Evolutionary conservation across 1,284 basidiomycete species (phyloP).

Genomic region (Xerocomus nothofagi): DNA sequence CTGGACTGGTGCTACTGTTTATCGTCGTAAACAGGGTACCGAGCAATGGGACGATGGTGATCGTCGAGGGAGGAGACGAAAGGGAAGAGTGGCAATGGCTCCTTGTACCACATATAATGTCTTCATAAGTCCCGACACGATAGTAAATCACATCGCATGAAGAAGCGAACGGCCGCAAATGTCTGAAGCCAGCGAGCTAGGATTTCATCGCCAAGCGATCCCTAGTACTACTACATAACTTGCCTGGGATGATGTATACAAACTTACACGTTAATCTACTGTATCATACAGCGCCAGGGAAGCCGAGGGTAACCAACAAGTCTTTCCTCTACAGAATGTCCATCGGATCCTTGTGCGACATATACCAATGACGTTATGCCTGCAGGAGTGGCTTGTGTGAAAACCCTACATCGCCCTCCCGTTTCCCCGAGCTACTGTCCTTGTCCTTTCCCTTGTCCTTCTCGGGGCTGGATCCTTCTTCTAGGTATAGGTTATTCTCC

Average conservation of each 20-base stretch:
- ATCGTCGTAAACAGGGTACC: too few species aligned
- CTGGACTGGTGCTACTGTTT: too few species aligned
- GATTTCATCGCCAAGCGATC: too few species aligned
- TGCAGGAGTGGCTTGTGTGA: conserved; percentile 9
- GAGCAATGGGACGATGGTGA: too few species aligned
- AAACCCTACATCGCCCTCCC: conserved; percentile 22
- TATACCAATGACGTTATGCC: conserved; percentile 1
- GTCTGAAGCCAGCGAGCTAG: too few species aligned
- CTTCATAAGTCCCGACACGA: too few species aligned
- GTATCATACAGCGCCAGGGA: conserved; percentile 3
- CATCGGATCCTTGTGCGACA: neutral
- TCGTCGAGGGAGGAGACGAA: too few species aligned
- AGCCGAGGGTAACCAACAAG: neutral
- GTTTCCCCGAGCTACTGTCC: conserved; percentile 23
- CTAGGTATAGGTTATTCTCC: conserved; percentile 69
- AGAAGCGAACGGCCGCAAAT: too few species aligned
- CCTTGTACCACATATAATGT: too few species aligned
- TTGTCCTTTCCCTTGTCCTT: conserved; percentile 47
- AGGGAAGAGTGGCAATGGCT: too few species aligned
- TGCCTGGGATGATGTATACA: conserved; percentile 1
- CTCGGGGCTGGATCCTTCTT: conserved; percentile 49
- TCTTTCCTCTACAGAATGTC: neutral
- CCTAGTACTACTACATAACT: neutral
- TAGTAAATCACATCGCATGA: too few species aligned
- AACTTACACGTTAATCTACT: neutral